Conservation (phyloP, 140 eudicot genomes). For the Bidens hawaiensis region DNA sequence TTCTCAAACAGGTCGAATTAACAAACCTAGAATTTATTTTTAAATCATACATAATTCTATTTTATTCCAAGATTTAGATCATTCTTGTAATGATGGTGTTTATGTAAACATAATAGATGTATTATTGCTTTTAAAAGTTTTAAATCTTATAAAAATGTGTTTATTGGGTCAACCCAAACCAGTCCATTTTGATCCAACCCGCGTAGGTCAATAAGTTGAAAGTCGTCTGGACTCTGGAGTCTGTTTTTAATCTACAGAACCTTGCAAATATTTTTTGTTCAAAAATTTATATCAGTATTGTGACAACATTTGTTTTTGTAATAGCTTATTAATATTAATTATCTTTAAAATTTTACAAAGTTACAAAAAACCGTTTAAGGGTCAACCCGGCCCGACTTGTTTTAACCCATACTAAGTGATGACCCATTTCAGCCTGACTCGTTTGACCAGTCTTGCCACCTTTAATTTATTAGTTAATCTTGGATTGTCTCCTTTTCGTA, state of each 20-base stretch:
- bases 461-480: background rate
- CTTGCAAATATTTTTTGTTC: background rate
- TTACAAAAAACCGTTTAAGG: background rate
- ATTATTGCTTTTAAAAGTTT: background rate
- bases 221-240: background rate
- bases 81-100: background rate
- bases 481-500: background rate
- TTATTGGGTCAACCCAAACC: slow-evolving; percentile 1
- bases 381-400: background rate
- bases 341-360: background rate
- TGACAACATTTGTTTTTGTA: background rate
- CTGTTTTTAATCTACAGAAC: background rate
- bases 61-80: background rate
- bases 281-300: background rate
- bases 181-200: background rate
- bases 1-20: background rate
- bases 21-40: background rate
- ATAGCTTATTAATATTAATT: background rate
- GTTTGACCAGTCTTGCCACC: background rate
- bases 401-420: background rate
- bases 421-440: background rate
- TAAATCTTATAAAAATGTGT: background rate
- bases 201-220: background rate
- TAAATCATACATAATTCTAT: background rate
- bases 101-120: background rate